These are phyloP conservation scores for Fusarium acutatum DNA, from an alignment of 2,329 filamentous ascomycete species.

Conservation along the genomic window DNA sequence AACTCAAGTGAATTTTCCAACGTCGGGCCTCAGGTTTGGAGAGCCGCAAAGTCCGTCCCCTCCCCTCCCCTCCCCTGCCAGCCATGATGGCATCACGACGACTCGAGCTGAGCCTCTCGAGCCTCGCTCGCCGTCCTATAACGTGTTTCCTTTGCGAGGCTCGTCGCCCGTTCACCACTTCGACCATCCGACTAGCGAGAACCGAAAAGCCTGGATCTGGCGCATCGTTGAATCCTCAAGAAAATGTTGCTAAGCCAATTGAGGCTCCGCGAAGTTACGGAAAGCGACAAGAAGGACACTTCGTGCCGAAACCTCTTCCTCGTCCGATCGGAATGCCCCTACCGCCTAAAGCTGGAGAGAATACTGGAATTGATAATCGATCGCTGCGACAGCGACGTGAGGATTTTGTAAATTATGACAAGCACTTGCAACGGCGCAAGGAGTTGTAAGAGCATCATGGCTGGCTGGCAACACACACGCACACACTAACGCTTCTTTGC, in stretches of 20 bases:
- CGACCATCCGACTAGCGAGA: slow-evolving; percentile 47
- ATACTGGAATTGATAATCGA: slow-evolving; percentile 78
- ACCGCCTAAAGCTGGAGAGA: slow-evolving; percentile 81
- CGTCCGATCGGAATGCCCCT: slow-evolving; percentile 84
- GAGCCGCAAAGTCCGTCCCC: slow-evolving; percentile 16
- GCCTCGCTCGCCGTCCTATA: slow-evolving; percentile 46
- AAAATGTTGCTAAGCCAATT: slow-evolving; percentile 56
- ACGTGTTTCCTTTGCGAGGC: slow-evolving; percentile 62
- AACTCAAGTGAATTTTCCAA: slow-evolving; percentile 32
- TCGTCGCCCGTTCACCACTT: slow-evolving; percentile 57
- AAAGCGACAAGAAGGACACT: slow-evolving; percentile 59
- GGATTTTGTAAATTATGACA: slow-evolving; percentile 86
- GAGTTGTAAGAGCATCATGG: slow-evolving; percentile 66
- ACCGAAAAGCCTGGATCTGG: slow-evolving; percentile 48
- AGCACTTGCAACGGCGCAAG: slow-evolving; percentile 79
- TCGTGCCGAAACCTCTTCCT: slow-evolving; percentile 66
- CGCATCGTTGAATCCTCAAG: slow-evolving; percentile 49
- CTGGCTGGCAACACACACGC: background rate
- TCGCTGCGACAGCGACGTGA: slow-evolving; percentile 73
- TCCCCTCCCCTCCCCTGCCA: slow-evolving; percentile 11
- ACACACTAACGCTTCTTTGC: slow-evolving; percentile 2
- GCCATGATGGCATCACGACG: slow-evolving; percentile 45
- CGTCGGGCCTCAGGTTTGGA: slow-evolving; percentile 3
- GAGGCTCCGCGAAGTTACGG: slow-evolving; percentile 69
- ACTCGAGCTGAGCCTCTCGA: slow-evolving; percentile 43